phyloP scores from a whole-genome alignment of 2,329 filamentous ascomycete genomes.

The Epichloe gansuensis region DNA sequence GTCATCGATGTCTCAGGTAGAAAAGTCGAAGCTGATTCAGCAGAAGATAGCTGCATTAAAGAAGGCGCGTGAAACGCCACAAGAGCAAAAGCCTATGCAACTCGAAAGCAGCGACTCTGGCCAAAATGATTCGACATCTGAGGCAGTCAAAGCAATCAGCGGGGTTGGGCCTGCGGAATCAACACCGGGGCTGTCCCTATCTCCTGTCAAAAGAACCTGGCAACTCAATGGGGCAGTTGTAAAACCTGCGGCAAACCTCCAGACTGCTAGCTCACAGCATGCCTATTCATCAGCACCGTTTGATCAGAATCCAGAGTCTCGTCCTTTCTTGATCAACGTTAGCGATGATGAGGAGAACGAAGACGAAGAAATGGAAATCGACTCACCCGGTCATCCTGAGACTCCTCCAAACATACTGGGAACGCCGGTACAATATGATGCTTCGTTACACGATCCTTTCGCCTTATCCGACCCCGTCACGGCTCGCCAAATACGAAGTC shows the following conservation, averaged over 20 bases:
- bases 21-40: conserved; percentile 61
- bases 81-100: background rate
- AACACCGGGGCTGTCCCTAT: conserved; percentile 25
- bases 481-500: conserved; percentile 28
- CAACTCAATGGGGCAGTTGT: conserved; percentile 7
- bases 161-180: conserved; percentile 3
- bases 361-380: conserved; percentile 49
- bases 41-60: conserved; percentile 68
- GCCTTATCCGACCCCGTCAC: conserved; percentile 27
- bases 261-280: conserved; percentile 49
- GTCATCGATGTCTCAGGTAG: conserved; percentile 30
- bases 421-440: conserved; percentile 21
- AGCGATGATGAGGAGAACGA: conserved; percentile 59
- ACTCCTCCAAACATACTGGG: conserved; percentile 19
- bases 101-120: conserved; percentile 2
- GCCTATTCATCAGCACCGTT: conserved; percentile 22
- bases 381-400: conserved; percentile 35
- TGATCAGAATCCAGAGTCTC: conserved; percentile 43
- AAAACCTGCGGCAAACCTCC: conserved; percentile 47
- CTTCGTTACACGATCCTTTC: conserved; percentile 31
- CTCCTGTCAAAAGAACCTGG: conserved; percentile 12
- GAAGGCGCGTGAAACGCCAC: conserved; percentile 36
- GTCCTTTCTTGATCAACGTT: conserved; percentile 67
- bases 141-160: background rate
- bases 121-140: background rate